Percentiles rank a stretch among this genome's conserved stretches.
Conservation (phyloP, 805 yeast species). For the Candida tammaniensis region DNA sequence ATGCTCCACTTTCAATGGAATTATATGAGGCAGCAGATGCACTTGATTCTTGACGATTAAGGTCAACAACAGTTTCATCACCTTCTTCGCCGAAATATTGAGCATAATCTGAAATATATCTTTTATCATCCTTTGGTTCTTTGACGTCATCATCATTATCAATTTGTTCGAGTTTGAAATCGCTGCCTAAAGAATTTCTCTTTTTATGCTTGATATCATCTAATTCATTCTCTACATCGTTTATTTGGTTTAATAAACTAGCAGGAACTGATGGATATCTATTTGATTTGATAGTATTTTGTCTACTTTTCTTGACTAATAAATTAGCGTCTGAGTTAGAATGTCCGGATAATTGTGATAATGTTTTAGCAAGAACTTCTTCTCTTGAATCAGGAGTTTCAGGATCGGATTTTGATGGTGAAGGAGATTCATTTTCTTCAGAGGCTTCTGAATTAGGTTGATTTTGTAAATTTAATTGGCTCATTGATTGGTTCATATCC, state of each 20-base stretch:
- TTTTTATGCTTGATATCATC: constrained; percentile 3
- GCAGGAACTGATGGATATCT: constrained; percentile 38
- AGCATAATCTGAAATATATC: constrained; percentile 28
- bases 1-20: constrained; percentile 32
- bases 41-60: constrained; percentile 8
- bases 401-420: background rate
- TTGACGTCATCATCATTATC: constrained; percentile 1
- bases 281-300: constrained; percentile 29
- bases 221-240: constrained; percentile 6
- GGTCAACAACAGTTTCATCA: constrained; percentile 2
- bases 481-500: constrained; percentile 1
- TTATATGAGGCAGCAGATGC: constrained; percentile 21
- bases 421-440: constrained; percentile 3
- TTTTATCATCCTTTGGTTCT: constrained; percentile 4
- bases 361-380: background rate
- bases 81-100: constrained; percentile 16
- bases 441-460: constrained; percentile 1
- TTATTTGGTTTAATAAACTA: constrained; percentile 8
- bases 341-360: constrained; percentile 4
- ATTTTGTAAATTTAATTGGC: no score
- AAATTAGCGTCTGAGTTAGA: no score
- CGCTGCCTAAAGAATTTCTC: constrained; percentile 6
- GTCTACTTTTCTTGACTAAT: constrained; percentile 25
- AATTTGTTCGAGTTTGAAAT: constrained; percentile 2
- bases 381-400: constrained; percentile 1